Conservation (phyloP, 2,329 filamentous ascomycete genomes). For the Trichophyton schoenleinii region DNA sequence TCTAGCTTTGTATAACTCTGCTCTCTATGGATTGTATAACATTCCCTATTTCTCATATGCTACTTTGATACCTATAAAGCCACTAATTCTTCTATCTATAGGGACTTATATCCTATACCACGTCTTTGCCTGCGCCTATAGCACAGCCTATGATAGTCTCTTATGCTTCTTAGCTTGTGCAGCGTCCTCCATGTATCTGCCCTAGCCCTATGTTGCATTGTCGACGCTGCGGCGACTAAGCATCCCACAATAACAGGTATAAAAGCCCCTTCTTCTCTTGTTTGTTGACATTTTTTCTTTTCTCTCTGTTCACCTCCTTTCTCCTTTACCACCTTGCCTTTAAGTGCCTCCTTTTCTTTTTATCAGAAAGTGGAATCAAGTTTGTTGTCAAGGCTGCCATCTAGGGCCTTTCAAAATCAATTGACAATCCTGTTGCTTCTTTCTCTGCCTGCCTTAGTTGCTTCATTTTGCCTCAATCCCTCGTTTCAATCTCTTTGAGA, state of each 20-base stretch:
- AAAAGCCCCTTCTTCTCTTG: background rate
- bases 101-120: no score
- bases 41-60: no score
- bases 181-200: background rate
- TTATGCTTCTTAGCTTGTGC: background rate
- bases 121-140: background rate
- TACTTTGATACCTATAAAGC: background rate
- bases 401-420: background rate
- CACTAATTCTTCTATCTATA: no score
- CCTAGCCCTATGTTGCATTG: background rate
- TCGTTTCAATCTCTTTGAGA: background rate
- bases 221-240: background rate
- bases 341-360: background rate
- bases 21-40: no score
- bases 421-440: background rate
- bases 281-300: background rate
- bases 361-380: background rate
- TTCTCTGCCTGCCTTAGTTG: background rate
- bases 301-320: background rate
- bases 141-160: background rate
- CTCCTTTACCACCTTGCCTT: background rate
- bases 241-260: conserved; percentile 3
- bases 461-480: background rate
- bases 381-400: background rate
- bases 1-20: no score